Base-by-base conservation (phyloP, 2,329 filamentous ascomycete species). In the Fusarium nisikadoi region DNA sequence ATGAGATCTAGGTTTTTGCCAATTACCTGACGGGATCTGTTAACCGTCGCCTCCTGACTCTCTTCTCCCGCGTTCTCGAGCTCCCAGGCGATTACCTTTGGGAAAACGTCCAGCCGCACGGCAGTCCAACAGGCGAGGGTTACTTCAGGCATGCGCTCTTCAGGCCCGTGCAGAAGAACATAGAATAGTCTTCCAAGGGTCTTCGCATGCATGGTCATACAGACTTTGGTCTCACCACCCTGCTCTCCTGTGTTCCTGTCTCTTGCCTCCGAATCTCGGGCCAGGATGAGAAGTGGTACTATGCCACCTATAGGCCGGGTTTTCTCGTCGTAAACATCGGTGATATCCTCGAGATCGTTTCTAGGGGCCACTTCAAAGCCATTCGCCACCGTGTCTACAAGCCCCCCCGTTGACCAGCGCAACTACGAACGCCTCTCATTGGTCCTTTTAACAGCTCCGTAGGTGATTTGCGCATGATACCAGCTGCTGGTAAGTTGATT, bases 391-490 rank as follows among this genome's bases (percentile, higher is more conserved):
- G 68, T 14, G 72, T 74, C 20, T 71, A 56, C 36, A 71, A 73
- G 61, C 71, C 72, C 8, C 8, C 71, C 71, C 0, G 43, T 62
- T 5, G 72, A 74, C 38, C 72, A 74, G 49, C 71, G 75, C 35
- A 75, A 83, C 41, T 52, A 80, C 45, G 79, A 84, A 72, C 81
- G 84, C 12, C 77, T 84, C 5, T 83, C 83, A 0, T 68, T 85
- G 23, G 83, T 84, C 2, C 76, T 84, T 4, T 85, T 84, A 86
- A 86, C 75, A 84, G 82, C 52, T 85, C 84, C 3, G 75, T 84
- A 10, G 84, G 84, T 19, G 80, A 83, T 49, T 74, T 85, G 65
- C 77, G 82, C 11, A 82, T 86, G 81, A 67, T 75, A 31, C 84
- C 84, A 45, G 83, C 83, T 12, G 35, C 29, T 19, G 17, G 70